These are phyloP conservation scores for Suaeda aralocaspica DNA, from an alignment of 148 eudicot genomes.

Conservation along the genomic window DNA sequence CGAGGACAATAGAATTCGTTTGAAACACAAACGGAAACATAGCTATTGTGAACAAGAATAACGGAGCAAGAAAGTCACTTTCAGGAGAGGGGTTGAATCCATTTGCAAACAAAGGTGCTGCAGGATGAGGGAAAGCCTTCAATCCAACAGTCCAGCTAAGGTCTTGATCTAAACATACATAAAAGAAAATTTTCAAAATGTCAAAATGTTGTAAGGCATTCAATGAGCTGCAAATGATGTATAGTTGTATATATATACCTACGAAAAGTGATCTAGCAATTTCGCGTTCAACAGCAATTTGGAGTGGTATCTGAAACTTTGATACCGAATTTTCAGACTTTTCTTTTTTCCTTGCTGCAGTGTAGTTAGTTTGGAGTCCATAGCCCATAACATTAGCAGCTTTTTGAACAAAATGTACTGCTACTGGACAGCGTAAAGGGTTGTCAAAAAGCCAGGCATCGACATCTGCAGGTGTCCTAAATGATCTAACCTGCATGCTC, in stretches of 20 bases:
- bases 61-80: slow-evolving; percentile 46
- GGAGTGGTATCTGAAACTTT: slow-evolving; percentile 82
- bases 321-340: slow-evolving; percentile 52
- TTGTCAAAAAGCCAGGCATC: slow-evolving; percentile 70
- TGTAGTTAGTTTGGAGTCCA: slow-evolving; percentile 72
- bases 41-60: slow-evolving; percentile 69
- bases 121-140: slow-evolving; percentile 75
- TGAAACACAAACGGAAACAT: slow-evolving; percentile 84
- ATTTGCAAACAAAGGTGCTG: slow-evolving; percentile 11
- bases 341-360: slow-evolving; percentile 43
- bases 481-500: slow-evolving; percentile 51
- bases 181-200: not conserved
- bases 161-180: slow-evolving; percentile 39
- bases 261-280: slow-evolving; percentile 61
- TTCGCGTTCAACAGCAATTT: slow-evolving; percentile 90
- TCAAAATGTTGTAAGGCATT: not conserved
- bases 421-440: slow-evolving; percentile 66
- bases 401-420: slow-evolving; percentile 62
- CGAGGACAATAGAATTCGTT: slow-evolving; percentile 58
- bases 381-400: slow-evolving; percentile 56
- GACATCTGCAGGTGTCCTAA: slow-evolving; percentile 49
- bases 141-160: slow-evolving; percentile 70
- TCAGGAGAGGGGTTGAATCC: slow-evolving; percentile 29
- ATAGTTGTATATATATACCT: too few species aligned
- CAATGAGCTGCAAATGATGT: not conserved